A percentile compares a stretch with the other conserved stretches of the same genome.
Conservation (phyloP, 495 filamentous ascomycete species). For the Cryomyces minteri region DNA sequence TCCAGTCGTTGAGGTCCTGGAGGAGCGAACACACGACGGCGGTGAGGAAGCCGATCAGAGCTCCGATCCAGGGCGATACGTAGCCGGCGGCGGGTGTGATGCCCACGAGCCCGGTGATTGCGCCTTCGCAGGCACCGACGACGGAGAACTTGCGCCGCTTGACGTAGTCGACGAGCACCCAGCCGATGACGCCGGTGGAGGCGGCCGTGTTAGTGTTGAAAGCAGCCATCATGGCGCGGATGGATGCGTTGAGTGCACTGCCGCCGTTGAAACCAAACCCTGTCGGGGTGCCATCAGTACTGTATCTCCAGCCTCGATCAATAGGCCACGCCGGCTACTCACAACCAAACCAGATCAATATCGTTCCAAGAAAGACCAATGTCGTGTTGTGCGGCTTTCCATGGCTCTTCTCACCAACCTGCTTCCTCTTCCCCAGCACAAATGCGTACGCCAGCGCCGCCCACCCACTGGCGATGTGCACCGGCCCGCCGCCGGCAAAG, state of each 20-base stretch:
- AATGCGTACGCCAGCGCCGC: slow-evolving; percentile 26
- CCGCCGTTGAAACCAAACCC: slow-evolving; percentile 15
- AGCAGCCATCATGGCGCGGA: slow-evolving; percentile 10
- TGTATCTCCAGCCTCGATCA: background rate
- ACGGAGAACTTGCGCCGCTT: slow-evolving; percentile 20
- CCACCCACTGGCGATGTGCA: slow-evolving; percentile 78
- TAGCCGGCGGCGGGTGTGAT: slow-evolving; percentile 38
- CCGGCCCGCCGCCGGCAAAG: slow-evolving; percentile 86
- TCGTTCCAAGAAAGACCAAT: slow-evolving; percentile 26
- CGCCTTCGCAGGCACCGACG: slow-evolving; percentile 41
- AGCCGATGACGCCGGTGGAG: slow-evolving; percentile 10
- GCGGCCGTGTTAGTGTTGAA: slow-evolving; percentile 14
- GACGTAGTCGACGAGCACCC: slow-evolving; percentile 11
- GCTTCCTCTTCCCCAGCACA: slow-evolving; percentile 6
- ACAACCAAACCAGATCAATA: slow-evolving; percentile 37
- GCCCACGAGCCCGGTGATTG: slow-evolving; percentile 44
- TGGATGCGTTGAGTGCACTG: slow-evolving; percentile 6
- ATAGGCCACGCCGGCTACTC: slow-evolving; percentile 8
- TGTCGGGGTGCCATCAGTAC: background rate
- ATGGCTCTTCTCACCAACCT: slow-evolving; percentile 1
- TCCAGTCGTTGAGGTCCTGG: slow-evolving; percentile 9
- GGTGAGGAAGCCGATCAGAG: slow-evolving; percentile 8
- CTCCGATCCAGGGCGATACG: slow-evolving; percentile 8
- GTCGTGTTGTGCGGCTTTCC: slow-evolving; percentile 12
- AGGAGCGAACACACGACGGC: slow-evolving; percentile 2